Evolutionary conservation across 768 basidiomycete genomes (phyloP).

Genomic region (Boletus bicolor): DNA sequence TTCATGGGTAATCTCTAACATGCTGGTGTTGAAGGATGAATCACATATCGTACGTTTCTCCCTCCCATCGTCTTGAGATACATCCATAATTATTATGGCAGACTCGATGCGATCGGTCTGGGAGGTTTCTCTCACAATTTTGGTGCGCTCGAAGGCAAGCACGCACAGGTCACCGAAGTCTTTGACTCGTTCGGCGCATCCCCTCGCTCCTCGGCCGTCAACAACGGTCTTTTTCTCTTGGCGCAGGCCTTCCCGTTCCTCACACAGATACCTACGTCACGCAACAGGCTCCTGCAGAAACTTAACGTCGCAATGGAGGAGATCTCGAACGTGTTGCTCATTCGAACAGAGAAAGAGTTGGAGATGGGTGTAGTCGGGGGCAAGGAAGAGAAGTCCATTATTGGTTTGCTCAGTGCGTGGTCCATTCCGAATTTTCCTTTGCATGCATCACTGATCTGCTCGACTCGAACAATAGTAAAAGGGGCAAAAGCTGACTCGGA

Average conservation of each 20-base stretch:
- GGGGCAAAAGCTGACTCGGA: constrained; percentile 27
- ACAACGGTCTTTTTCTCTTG: constrained; percentile 34
- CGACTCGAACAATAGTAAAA: constrained; percentile 30
- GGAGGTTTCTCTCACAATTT: constrained; percentile 42
- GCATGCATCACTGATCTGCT: background rate
- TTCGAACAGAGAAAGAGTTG: constrained; percentile 33
- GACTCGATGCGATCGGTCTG: background rate
- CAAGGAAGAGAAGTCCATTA: constrained; percentile 25
- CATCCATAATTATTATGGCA: background rate
- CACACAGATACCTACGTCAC: constrained; percentile 34
- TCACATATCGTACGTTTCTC: background rate
- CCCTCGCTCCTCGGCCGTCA: constrained; percentile 19
- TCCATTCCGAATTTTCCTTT: constrained; percentile 16
- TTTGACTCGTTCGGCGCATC: constrained; percentile 36
- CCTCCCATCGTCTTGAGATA: background rate
- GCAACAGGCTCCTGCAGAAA: constrained; percentile 26
- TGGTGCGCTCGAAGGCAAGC: constrained; percentile 46
- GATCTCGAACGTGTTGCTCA: constrained; percentile 40
- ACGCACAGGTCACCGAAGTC: constrained; percentile 37
- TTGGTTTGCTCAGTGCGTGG: constrained; percentile 22
- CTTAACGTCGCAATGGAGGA: constrained; percentile 35
- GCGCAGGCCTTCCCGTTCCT: constrained; percentile 36
- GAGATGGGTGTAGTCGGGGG: constrained; percentile 19
- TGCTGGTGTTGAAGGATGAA: background rate
- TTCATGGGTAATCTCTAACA: background rate